Evolutionary conservation across 2,329 filamentous ascomycete species (phyloP).

Genomic region (Hypocreales sp.): DNA sequence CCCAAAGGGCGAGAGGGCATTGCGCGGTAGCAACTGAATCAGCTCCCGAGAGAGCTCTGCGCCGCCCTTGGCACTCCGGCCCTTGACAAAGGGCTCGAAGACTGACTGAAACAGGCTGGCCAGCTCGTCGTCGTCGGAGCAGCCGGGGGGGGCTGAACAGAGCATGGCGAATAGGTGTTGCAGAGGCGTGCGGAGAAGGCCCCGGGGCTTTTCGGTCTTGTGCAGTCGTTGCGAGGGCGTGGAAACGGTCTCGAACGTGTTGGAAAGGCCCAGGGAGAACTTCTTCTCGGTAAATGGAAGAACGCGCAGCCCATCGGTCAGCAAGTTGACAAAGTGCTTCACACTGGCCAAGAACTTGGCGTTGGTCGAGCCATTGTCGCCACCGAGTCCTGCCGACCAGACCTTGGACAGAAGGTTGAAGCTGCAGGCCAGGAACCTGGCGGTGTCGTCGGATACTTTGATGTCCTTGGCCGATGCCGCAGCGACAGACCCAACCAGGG

Average conservation of each 20-base stretch:
- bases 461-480: slow-evolving; percentile 72
- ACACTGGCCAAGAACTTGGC: slow-evolving; percentile 39
- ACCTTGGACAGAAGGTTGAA: slow-evolving; percentile 53
- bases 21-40: slow-evolving; percentile 30
- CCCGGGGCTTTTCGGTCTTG: slow-evolving; percentile 34
- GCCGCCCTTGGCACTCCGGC: slow-evolving; percentile 26
- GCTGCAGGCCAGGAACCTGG: slow-evolving; percentile 59
- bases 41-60: slow-evolving; percentile 35
- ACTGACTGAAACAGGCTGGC: slow-evolving; percentile 30
- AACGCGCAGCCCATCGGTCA: slow-evolving; percentile 36
- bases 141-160: slow-evolving; percentile 29
- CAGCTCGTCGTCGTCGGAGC: slow-evolving; percentile 29
- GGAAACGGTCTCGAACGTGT: slow-evolving; percentile 44
- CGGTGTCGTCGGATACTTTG: slow-evolving; percentile 71
- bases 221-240: slow-evolving; percentile 50
- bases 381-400: slow-evolving; percentile 32
- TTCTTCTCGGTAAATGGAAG: slow-evolving; percentile 49
- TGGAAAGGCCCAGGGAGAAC: slow-evolving; percentile 31
- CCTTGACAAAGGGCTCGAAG: slow-evolving; percentile 42
- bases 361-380: slow-evolving; percentile 28
- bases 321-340: slow-evolving; percentile 30
- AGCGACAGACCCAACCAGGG: slow-evolving; percentile 46
- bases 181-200: slow-evolving; percentile 41
- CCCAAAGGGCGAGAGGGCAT: slow-evolving; percentile 28
- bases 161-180: slow-evolving; percentile 51